Evolutionary conservation across 441 rosid species (phyloP).

Genomic region (Euphorbia celastroides): DNA sequence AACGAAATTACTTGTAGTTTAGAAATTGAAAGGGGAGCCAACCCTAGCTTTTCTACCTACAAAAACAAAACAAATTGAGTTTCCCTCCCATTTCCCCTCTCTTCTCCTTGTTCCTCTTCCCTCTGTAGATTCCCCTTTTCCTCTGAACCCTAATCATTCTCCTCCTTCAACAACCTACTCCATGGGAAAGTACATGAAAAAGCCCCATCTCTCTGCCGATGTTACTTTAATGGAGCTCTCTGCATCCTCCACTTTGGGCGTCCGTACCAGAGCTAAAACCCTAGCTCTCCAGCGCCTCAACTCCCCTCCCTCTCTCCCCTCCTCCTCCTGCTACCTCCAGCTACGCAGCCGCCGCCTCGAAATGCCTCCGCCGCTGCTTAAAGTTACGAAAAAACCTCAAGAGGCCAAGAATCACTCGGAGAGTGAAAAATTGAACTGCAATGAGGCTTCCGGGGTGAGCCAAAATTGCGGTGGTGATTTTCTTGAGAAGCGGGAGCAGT

Average conservation of each 20-base stretch:
- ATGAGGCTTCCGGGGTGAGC: constrained; percentile 17
- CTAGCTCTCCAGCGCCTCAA: constrained; percentile 60
- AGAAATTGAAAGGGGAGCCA: no score
- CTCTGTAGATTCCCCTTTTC: neutral
- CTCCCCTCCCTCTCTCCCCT: constrained; percentile 18
- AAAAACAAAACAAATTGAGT: no score
- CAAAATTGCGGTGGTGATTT: constrained; percentile 7
- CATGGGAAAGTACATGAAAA: constrained; percentile 91
- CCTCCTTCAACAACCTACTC: neutral
- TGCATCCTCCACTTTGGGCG: constrained; percentile 48
- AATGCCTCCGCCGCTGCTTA: constrained; percentile 37
- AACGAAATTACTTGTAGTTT: no score
- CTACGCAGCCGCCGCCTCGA: constrained; percentile 76
- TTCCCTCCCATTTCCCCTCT: neutral
- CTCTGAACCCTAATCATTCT: constrained; percentile 3
- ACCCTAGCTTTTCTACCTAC: no score
- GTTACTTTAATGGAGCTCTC: constrained; percentile 56
- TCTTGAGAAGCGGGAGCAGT: constrained; percentile 15
- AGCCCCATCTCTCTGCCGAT: constrained; percentile 56
- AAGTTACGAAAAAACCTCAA: constrained; percentile 24
- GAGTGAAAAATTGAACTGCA: constrained; percentile 17
- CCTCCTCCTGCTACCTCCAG: constrained; percentile 49
- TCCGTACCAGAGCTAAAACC: constrained; percentile 76
- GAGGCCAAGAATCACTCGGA: neutral
- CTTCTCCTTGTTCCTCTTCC: neutral